Conservation (phyloP, 2,329 filamentous ascomycete species). For the Venturia pyrina region DNA sequence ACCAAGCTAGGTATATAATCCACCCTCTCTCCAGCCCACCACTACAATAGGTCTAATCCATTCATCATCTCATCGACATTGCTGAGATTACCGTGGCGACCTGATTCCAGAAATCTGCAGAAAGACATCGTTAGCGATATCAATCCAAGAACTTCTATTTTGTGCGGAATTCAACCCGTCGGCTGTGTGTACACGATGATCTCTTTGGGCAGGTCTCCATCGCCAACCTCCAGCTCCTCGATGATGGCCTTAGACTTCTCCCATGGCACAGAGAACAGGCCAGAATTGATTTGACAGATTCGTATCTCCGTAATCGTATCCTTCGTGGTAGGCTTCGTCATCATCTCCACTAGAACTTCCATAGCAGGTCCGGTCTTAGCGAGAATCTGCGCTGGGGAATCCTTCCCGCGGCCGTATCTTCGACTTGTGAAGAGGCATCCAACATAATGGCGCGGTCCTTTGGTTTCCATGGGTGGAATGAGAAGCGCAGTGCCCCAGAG, state of each 20-base stretch:
- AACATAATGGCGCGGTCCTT: slow-evolving; percentile 40
- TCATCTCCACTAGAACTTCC: slow-evolving; percentile 35
- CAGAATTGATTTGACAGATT: slow-evolving; percentile 49
- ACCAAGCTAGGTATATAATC: too few relatives aligned
- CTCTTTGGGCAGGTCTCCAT: not conserved
- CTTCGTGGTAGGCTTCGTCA: slow-evolving; percentile 22
- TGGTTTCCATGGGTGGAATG: slow-evolving; percentile 39
- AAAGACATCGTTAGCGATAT: too few relatives aligned
- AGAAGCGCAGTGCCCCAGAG: slow-evolving; percentile 40
- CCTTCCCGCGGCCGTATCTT: slow-evolving; percentile 36
- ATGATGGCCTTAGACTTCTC: slow-evolving; percentile 36
- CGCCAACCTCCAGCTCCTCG: slow-evolving; percentile 25
- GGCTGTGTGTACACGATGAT: not conserved
- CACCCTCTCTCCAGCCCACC: too few relatives aligned
- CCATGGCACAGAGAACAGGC: slow-evolving; percentile 48
- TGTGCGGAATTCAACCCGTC: too few relatives aligned
- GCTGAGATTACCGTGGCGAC: too few relatives aligned
- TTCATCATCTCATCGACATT: too few relatives aligned
- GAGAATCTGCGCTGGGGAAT: slow-evolving; percentile 36
- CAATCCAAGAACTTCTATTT: too few relatives aligned
- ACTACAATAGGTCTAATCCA: too few relatives aligned
- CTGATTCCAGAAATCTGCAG: too few relatives aligned
- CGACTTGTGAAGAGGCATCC: slow-evolving; percentile 49
- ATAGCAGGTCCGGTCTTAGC: slow-evolving; percentile 40
- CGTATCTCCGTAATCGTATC: slow-evolving; percentile 28